Evolutionary conservation across 495 filamentous ascomycete species (phyloP).

Genomic region (Aspergillus hancockii): DNA sequence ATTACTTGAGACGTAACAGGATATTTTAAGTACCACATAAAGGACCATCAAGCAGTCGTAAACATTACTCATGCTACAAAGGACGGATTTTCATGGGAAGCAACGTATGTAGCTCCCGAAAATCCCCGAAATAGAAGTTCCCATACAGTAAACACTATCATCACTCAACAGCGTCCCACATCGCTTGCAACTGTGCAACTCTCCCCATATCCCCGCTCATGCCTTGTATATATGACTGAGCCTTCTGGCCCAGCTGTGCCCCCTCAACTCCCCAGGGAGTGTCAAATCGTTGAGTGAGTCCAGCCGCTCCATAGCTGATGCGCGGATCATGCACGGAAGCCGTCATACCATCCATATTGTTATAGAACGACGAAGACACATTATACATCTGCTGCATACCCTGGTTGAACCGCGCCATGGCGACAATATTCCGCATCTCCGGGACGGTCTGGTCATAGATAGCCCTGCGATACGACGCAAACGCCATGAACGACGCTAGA

Average conservation of each 20-base stretch:
- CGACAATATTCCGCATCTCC: constrained; percentile 3
- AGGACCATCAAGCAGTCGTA: too few species aligned
- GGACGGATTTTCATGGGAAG: too few species aligned
- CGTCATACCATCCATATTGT: too few species aligned
- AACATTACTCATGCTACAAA: too few species aligned
- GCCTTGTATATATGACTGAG: constrained; percentile 4
- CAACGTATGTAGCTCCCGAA: too few species aligned
- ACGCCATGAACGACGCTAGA: neutral
- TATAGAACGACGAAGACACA: too few species aligned
- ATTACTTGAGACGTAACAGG: too few species aligned
- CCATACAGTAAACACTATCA: too few species aligned
- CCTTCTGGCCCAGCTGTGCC: constrained; percentile 1
- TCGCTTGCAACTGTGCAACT: constrained; percentile 1
- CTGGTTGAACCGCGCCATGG: neutral
- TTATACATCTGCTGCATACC: constrained; percentile 6
- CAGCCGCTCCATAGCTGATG: neutral
- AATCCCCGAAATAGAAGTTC: too few species aligned
- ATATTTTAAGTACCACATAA: too few species aligned
- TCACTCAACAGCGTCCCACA: constrained; percentile 6
- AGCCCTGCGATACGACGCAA: constrained; percentile 4
- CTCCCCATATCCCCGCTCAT: neutral
- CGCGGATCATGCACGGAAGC: too few species aligned
- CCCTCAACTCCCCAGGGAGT: constrained; percentile 10
- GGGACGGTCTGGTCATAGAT: constrained; percentile 4
- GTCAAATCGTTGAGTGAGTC: neutral